These are phyloP conservation scores for Vinca minor DNA, from an alignment of 257 asterid species.

Conservation along the genomic window DNA sequence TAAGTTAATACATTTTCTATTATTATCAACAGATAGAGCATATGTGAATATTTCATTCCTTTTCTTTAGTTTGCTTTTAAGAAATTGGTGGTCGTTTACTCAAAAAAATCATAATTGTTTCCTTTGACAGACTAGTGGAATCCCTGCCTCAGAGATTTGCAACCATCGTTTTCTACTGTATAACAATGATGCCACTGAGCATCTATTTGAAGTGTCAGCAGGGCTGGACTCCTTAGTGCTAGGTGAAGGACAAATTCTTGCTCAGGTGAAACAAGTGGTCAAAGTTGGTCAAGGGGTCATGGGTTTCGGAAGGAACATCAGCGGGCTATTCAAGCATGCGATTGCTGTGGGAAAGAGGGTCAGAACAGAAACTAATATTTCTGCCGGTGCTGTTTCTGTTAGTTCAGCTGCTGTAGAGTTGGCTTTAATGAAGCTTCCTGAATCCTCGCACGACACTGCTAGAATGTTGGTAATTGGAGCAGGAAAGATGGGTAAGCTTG, in stretches of 20 bases:
- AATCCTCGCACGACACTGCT: constrained; percentile 50
- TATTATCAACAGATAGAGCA: background rate
- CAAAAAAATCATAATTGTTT: background rate
- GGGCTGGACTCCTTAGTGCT: constrained; percentile 88
- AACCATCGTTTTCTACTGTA: constrained; percentile 79
- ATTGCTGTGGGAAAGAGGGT: constrained; percentile 93
- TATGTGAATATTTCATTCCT: background rate
- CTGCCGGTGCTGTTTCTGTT: constrained; percentile 92
- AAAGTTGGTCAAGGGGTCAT: constrained; percentile 82
- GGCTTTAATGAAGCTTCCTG: constrained; percentile 85
- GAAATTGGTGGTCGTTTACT: background rate
- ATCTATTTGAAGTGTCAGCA: constrained; percentile 85
- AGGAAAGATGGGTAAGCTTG: constrained; percentile 98
- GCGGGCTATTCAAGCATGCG: constrained; percentile 91
- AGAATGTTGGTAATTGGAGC: constrained; percentile 82
- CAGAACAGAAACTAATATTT: constrained; percentile 79
- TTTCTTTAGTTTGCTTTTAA: background rate
- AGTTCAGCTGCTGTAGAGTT: constrained; percentile 95
- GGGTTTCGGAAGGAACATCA: constrained; percentile 85
- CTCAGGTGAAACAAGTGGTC: constrained; percentile 94
- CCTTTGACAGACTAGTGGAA: constrained; percentile 71
- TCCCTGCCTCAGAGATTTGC: constrained; percentile 70
- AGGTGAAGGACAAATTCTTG: constrained; percentile 96
- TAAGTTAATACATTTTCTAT: background rate
- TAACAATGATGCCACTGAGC: constrained; percentile 88